Evolutionary conservation across 805 yeast species (phyloP).

Genomic region (Yarrowia hollandica): DNA sequence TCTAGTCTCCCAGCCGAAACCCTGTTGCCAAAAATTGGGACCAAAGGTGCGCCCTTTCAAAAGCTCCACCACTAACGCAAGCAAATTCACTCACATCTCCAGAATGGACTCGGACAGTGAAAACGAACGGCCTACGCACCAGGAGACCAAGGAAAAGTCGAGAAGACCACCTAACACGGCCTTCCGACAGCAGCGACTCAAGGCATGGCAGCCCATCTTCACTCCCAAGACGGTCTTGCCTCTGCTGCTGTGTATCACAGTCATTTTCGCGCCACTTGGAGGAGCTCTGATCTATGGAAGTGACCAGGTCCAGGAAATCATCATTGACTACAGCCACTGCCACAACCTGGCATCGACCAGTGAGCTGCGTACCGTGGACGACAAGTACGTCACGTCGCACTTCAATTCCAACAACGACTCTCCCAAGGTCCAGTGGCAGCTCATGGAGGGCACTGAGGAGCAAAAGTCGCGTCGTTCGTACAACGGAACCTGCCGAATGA

Average conservation of each 20-base stretch:
- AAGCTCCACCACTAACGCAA: not conserved
- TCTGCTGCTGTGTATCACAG: slow-evolving; percentile 66
- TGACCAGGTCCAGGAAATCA: slow-evolving; percentile 71
- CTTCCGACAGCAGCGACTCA: slow-evolving; percentile 56
- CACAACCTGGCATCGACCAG: slow-evolving; percentile 49
- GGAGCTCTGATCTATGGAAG: slow-evolving; percentile 78
- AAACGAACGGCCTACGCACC: slow-evolving; percentile 37
- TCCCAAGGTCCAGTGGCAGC: slow-evolving; percentile 58
- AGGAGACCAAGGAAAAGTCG: slow-evolving; percentile 43
- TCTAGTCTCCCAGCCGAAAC: not conserved
- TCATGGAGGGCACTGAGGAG: slow-evolving; percentile 46
- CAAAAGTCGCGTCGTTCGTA: slow-evolving; percentile 26
- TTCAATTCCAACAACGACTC: slow-evolving; percentile 51
- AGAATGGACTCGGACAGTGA: slow-evolving; percentile 39
- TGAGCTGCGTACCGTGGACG: slow-evolving; percentile 51
- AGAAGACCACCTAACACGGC: slow-evolving; percentile 49
- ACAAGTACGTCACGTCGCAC: slow-evolving; percentile 56
- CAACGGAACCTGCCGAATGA: slow-evolving; percentile 54
- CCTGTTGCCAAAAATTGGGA: slow-evolving; percentile 18
- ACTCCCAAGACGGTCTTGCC: slow-evolving; percentile 92
- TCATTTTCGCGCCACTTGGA: slow-evolving; percentile 88
- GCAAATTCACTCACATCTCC: slow-evolving; percentile 11
- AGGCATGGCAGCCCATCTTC: slow-evolving; percentile 82
- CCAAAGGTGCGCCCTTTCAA: slow-evolving; percentile 4
- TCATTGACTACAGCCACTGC: slow-evolving; percentile 77